Conservation (phyloP, 257 asterid species). For the Galeopsis tetrahit region DNA sequence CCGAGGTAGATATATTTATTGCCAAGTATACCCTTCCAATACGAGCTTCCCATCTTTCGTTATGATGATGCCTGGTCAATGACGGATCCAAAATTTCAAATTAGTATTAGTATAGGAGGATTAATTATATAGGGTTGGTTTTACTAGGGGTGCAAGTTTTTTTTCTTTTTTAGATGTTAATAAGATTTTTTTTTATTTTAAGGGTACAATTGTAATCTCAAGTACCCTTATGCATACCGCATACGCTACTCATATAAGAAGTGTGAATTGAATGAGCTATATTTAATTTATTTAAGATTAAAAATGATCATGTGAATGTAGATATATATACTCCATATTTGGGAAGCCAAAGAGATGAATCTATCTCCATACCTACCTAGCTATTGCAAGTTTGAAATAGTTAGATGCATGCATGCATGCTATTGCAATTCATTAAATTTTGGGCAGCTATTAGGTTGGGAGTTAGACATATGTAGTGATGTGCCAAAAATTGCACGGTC, state of each 20-base stretch:
- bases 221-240: too few species aligned
- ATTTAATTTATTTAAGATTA: too few species aligned
- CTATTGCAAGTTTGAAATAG: not conserved
- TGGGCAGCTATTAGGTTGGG: slow-evolving; percentile 19
- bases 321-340: too few species aligned
- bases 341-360: not conserved
- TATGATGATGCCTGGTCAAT: slow-evolving; percentile 79
- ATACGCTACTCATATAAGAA: too few species aligned
- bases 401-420: not conserved
- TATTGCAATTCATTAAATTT: slow-evolving; percentile 9
- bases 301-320: not conserved
- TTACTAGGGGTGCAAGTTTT: too few species aligned
- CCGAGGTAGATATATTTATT: slow-evolving; percentile 96
- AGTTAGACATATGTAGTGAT: too few species aligned
- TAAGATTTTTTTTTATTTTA: too few species aligned
- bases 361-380: not conserved
- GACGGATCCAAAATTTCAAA: not conserved
- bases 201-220: too few species aligned
- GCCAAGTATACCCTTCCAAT: slow-evolving; percentile 94
- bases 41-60: slow-evolving; percentile 99
- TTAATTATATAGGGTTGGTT: not conserved
- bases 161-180: too few species aligned
- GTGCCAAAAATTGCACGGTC: too few species aligned
- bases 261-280: not conserved
- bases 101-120: too few species aligned